Base-by-base conservation (phyloP, 805 yeast genomes). In the Scheffersomyces stipitis region DNA sequence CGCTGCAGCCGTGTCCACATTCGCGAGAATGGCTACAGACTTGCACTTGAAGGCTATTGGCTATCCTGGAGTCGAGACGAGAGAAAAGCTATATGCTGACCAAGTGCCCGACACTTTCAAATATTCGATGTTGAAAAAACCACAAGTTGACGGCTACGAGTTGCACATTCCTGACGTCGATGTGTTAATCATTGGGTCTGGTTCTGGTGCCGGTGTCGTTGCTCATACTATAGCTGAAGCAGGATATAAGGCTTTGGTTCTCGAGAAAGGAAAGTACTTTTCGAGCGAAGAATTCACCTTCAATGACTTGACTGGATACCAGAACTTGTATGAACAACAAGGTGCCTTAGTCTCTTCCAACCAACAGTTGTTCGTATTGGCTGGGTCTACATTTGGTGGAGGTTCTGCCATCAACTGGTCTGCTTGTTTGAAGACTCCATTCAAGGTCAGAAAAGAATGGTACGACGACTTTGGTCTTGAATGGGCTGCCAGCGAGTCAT, bases 391-490 rank as follows among this genome's bases (percentile, higher is more conserved):
- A 0, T 71, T 77, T 37, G 82, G 82, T 5, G 82, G 81, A 9
- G 81, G 81, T 5, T 62, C 77, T 5, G 74, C 81, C 10, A 71
- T 77, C 29, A 77, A 77, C 56, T 77, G 82, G 82, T 68, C 75
- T 8, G 80, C 81, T 13, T 62, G 73, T 40, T 47, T 77, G 36
- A 49, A 46, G 31, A 38, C 48, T 2, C 50, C 44, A 2, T 42
- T 42, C 38, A 47, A 45, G 31, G 49, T 48, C 13, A 40, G 54
- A 13, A 39, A 45, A 13, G 54, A 49, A 30, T 49, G 54, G 54
- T 42, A 35, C 20, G 42, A 38, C 15, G 36, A 48, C 9, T 37
- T 41, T 33, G 48, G 46, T 3, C 28, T 49, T 12, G 49, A 48
- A 9, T 49, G 45, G 38, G 52, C 37, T 1, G 51, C 51, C 13